Conservation (phyloP, 495 filamentous ascomycete species). For the Durotheca rogersii region DNA sequence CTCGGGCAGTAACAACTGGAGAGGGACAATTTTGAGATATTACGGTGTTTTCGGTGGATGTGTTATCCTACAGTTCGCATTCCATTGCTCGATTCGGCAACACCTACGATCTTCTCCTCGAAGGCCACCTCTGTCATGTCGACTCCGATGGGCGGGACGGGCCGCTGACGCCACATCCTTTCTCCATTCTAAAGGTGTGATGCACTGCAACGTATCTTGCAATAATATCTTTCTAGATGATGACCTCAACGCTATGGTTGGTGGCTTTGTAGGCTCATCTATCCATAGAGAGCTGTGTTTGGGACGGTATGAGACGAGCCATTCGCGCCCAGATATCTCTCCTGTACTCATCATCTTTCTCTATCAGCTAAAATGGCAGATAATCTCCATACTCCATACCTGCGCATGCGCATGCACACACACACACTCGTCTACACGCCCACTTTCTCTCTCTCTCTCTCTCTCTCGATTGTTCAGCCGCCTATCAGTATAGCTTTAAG, state of each 20-base stretch:
- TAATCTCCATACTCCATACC: no score
- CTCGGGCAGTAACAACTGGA: background rate
- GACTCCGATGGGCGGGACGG: slow-evolving; percentile 4
- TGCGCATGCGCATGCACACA: no score
- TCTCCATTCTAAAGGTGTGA: slow-evolving; percentile 4
- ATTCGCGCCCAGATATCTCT: slow-evolving; percentile 14
- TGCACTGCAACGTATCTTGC: slow-evolving; percentile 31
- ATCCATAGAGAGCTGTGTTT: slow-evolving; percentile 23
- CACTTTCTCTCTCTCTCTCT: no score
- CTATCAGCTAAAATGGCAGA: no score
- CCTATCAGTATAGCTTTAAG: no score
- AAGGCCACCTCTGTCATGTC: background rate
- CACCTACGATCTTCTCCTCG: slow-evolving; percentile 1
- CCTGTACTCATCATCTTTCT: no score
- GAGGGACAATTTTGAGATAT: background rate
- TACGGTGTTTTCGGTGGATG: slow-evolving; percentile 2
- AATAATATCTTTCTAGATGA: slow-evolving; percentile 34
- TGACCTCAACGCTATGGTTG: slow-evolving; percentile 27
- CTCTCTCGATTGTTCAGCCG: no score
- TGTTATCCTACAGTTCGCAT: background rate
- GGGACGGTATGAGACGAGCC: slow-evolving; percentile 27
- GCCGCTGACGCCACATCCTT: slow-evolving; percentile 1
- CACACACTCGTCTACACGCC: no score
- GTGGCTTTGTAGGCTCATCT: slow-evolving; percentile 38
- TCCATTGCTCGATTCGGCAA: background rate